Conservation (phyloP, 108 stramenopile species). For the Cylindrotheca closterium region DNA sequence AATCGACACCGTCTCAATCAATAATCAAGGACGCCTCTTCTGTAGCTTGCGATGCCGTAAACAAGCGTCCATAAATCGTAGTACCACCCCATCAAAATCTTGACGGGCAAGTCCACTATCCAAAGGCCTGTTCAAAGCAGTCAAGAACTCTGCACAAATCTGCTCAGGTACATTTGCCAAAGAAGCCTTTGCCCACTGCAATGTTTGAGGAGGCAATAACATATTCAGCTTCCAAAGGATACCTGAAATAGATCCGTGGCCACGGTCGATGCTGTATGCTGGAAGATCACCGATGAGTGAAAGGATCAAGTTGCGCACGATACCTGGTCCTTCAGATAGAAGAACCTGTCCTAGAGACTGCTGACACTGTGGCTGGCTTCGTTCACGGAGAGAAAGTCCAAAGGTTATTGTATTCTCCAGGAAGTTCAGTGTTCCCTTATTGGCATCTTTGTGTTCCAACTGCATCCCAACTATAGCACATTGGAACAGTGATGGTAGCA, state of each 20-base stretch:
- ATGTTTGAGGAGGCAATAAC: slow-evolving; percentile 55
- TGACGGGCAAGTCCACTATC: slow-evolving; percentile 55
- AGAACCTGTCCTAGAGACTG: slow-evolving; percentile 66
- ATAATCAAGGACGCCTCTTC: not conserved
- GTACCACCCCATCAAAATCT: slow-evolving; percentile 68
- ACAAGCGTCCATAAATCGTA: slow-evolving; percentile 63
- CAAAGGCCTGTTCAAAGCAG: slow-evolving; percentile 33
- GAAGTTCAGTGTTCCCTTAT: slow-evolving; percentile 83
- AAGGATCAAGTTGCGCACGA: slow-evolving; percentile 63
- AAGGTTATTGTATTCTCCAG: slow-evolving; percentile 67
- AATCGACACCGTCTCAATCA: not conserved
- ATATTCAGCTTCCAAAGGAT: slow-evolving; percentile 76
- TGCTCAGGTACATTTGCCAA: slow-evolving; percentile 54
- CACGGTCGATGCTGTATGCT: slow-evolving; percentile 58
- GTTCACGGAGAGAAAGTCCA: slow-evolving; percentile 49
- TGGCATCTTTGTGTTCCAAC: slow-evolving; percentile 83
- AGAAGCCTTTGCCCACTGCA: slow-evolving; percentile 69
- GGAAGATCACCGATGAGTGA: slow-evolving; percentile 84
- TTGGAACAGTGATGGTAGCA: slow-evolving; percentile 69
- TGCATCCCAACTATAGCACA: slow-evolving; percentile 81
- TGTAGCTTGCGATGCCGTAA: slow-evolving; percentile 57
- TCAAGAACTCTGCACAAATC: slow-evolving; percentile 54
- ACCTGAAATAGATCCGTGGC: slow-evolving; percentile 70
- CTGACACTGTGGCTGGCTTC: slow-evolving; percentile 24
- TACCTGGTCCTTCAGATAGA: slow-evolving; percentile 52